Conservation (phyloP, 768 basidiomycete genomes). For the Psilocybe sp. region DNA sequence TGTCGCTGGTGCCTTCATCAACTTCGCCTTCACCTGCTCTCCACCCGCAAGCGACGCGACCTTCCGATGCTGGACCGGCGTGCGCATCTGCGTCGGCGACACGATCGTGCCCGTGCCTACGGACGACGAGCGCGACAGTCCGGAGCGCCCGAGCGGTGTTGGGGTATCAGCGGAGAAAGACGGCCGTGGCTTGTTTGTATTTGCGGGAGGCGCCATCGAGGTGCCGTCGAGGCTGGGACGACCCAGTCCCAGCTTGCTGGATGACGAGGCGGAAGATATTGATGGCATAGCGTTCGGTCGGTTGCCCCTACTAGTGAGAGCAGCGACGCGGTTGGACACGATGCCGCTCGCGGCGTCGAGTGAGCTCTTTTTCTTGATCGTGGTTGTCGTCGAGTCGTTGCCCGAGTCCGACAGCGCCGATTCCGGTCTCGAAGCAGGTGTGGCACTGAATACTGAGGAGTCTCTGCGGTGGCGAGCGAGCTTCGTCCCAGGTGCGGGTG, state of each 20-base stretch:
- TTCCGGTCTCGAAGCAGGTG: constrained; percentile 48
- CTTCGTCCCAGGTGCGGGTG: constrained; percentile 48
- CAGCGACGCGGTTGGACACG: constrained; percentile 26
- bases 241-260: constrained; percentile 6
- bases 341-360: constrained; percentile 28
- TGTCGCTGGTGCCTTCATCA: constrained; percentile 28
- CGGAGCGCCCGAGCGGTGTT: constrained; percentile 34
- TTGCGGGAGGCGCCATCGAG: constrained; percentile 47
- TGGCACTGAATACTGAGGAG: constrained; percentile 56
- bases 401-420: constrained; percentile 55
- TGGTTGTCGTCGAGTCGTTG: constrained; percentile 27
- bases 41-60: constrained; percentile 27
- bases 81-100: constrained; percentile 16
- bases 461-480: constrained; percentile 42
- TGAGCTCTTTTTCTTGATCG: constrained; percentile 31
- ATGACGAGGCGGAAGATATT: constrained; percentile 15
- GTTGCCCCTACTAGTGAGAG: constrained; percentile 49
- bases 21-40: constrained; percentile 28
- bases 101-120: constrained; percentile 21
- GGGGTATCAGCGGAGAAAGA: constrained; percentile 34
- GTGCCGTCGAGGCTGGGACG: constrained; percentile 26
- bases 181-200: constrained; percentile 27
- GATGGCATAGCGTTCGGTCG: constrained; percentile 37
- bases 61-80: constrained; percentile 31
- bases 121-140: constrained; percentile 34